Evolutionary conservation across 306 rosid genomes (phyloP).

Genomic region (Abrus pulchellus): DNA sequence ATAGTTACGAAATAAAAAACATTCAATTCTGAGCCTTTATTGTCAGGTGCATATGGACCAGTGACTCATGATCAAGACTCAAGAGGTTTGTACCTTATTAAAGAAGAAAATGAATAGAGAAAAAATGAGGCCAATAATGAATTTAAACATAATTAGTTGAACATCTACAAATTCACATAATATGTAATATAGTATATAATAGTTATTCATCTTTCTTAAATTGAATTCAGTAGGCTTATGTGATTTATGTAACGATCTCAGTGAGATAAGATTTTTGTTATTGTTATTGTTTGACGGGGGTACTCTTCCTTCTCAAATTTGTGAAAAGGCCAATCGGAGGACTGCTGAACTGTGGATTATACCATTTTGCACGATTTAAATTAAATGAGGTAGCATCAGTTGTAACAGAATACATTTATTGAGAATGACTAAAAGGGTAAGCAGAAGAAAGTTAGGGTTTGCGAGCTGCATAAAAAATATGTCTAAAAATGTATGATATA

Average conservation of each 20-base stretch:
- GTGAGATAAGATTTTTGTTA: too few relatives aligned
- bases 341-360: constrained; percentile 24
- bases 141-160: too few relatives aligned
- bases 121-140: too few relatives aligned
- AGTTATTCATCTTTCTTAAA: too few relatives aligned
- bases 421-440: constrained; percentile 44
- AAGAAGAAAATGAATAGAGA: too few relatives aligned
- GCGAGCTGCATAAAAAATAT: constrained; percentile 30
- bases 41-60: background rate
- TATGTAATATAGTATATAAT: too few relatives aligned
- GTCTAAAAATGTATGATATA: background rate
- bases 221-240: too few relatives aligned
- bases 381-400: constrained; percentile 50
- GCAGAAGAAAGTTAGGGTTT: constrained; percentile 29
- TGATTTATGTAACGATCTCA: too few relatives aligned
- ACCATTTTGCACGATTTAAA: constrained; percentile 37
- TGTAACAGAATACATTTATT: constrained; percentile 57
- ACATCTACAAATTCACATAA: too few relatives aligned
- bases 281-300: too few relatives aligned
- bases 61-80: constrained; percentile 12
- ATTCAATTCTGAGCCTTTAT: constrained; percentile 33
- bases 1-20: background rate
- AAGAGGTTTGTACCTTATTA: background rate
- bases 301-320: background rate
- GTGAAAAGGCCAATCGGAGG: constrained; percentile 38